phyloP scores from a whole-genome alignment of 805 yeast species.

The Barnettozyma vustinii region DNA sequence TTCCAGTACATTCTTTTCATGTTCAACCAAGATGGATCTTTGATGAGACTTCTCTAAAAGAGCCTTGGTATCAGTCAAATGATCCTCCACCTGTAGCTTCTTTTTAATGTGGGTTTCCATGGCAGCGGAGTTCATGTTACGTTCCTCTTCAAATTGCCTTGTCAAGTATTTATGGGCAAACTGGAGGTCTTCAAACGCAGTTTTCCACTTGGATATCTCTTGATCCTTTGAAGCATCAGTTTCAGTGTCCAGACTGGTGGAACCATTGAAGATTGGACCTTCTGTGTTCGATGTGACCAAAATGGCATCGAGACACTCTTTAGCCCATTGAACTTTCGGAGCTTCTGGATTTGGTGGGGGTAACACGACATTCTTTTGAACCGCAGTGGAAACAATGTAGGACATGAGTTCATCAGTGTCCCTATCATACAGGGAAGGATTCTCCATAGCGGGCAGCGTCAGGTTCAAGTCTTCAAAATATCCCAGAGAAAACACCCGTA shows the following conservation, averaged over 20 bases:
- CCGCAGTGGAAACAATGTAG: constrained; percentile 23
- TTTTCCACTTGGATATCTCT: constrained; percentile 31
- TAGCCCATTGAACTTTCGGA: constrained; percentile 21
- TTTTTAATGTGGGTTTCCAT: constrained; percentile 51
- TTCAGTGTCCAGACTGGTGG: neutral
- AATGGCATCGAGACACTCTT: constrained; percentile 20
- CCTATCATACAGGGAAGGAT: constrained; percentile 5
- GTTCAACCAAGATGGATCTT: constrained; percentile 31
- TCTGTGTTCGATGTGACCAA: neutral
- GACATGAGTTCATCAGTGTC: constrained; percentile 22
- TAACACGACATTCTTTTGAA: constrained; percentile 18
- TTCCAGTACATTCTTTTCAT: constrained; percentile 31
- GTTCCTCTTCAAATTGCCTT: constrained; percentile 62
- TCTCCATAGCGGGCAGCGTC: neutral
- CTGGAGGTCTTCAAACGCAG: constrained; percentile 64
- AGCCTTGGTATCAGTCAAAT: constrained; percentile 35
- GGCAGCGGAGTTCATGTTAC: constrained; percentile 46
- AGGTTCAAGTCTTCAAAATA: constrained; percentile 20
- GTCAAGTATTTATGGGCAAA: constrained; percentile 67
- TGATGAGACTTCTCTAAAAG: constrained; percentile 33
- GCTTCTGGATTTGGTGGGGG: constrained; percentile 20
- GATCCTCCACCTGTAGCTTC: constrained; percentile 45
- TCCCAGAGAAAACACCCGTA: constrained; percentile 17
- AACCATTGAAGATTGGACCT: neutral
- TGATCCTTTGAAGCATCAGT: constrained; percentile 6